Percentiles rank a stretch among this genome's conserved stretches.
These are phyloP conservation scores for Hirschfeldia incana DNA, from an alignment of 345 rosid species.

Conservation along the genomic window DNA sequence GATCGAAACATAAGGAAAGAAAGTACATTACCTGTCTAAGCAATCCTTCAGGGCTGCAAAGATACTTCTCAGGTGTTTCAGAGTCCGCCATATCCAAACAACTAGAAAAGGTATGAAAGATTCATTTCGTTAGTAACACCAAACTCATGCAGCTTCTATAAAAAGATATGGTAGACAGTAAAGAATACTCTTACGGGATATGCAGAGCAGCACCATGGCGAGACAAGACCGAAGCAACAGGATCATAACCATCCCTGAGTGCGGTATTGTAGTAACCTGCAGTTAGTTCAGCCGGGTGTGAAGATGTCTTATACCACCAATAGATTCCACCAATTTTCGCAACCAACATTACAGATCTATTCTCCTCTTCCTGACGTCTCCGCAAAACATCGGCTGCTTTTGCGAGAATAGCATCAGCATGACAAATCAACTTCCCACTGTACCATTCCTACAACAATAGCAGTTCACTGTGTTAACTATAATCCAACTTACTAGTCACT, in stretches of 20 bases:
- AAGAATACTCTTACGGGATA: slow-evolving; percentile 49
- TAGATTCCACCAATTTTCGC: slow-evolving; percentile 69
- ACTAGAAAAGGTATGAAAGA: slow-evolving; percentile 37
- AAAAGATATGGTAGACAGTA: neutral
- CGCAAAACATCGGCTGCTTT: slow-evolving; percentile 55
- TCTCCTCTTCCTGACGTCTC: slow-evolving; percentile 49
- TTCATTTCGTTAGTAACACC: slow-evolving; percentile 1
- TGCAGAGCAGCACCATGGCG: slow-evolving; percentile 72
- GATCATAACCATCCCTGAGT: slow-evolving; percentile 65
- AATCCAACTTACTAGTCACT: slow-evolving; percentile 14
- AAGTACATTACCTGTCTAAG: slow-evolving; percentile 50
- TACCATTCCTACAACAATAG: slow-evolving; percentile 61
- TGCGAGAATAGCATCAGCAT: slow-evolving; percentile 69
- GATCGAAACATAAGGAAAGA: neutral
- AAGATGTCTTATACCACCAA: slow-evolving; percentile 65
- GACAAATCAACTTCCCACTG: slow-evolving; percentile 67
- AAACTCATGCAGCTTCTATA: slow-evolving; percentile 15
- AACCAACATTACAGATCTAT: slow-evolving; percentile 50
- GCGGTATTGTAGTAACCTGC: slow-evolving; percentile 69
- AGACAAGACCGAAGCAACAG: slow-evolving; percentile 58
- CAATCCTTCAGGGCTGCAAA: slow-evolving; percentile 74
- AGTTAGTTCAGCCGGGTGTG: slow-evolving; percentile 66
- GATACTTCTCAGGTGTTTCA: slow-evolving; percentile 57
- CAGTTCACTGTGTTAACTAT: slow-evolving; percentile 6
- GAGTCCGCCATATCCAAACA: slow-evolving; percentile 66